These are phyloP conservation scores for Stachybotrys echinatus DNA, from an alignment of 2,329 filamentous ascomycete species.

Conservation along the genomic window DNA sequence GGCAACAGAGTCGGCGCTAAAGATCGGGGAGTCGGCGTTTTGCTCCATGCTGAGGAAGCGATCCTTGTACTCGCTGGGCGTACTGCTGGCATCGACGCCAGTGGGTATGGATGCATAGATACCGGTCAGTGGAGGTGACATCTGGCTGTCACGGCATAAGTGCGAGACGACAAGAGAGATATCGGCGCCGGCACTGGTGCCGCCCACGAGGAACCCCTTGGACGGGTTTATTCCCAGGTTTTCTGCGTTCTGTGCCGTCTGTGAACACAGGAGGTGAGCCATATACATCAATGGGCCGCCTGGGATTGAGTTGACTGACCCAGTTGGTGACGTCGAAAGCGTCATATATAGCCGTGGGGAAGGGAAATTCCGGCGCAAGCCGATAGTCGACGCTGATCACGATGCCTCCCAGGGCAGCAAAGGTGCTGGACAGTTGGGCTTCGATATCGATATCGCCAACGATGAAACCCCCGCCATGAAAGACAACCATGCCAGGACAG, in stretches of 20 bases:
- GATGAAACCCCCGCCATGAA: conserved; percentile 21
- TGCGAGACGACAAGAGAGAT: conserved; percentile 18
- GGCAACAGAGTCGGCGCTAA: conserved; percentile 12
- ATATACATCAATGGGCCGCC: no score
- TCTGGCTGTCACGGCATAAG: conserved; percentile 11
- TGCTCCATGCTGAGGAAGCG: conserved; percentile 21
- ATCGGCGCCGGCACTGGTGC: conserved; percentile 21
- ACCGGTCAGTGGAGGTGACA: conserved; percentile 18
- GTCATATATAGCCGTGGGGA: conserved; percentile 21
- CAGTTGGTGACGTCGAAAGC: conserved; percentile 20
- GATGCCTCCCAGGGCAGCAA: conserved; percentile 18
- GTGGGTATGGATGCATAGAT: conserved; percentile 16
- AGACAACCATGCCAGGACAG: conserved; percentile 17
- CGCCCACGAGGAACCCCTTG: conserved; percentile 18
- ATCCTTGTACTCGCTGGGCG: conserved; percentile 21
- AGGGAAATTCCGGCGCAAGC: conserved; percentile 20
- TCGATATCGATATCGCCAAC: conserved; percentile 18
- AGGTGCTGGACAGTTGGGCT: conserved; percentile 16
- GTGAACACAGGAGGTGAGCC: background rate
- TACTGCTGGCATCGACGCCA: conserved; percentile 11
- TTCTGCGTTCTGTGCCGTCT: conserved; percentile 8
- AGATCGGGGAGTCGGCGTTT: conserved; percentile 15
- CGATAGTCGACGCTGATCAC: conserved; percentile 20
- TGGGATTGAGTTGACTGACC: conserved; percentile 8
- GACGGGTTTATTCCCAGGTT: conserved; percentile 16